A percentile compares a stretch with the other conserved stretches of the same genome.
These are phyloP conservation scores for Butyriboletus appendiculatus DNA, from an alignment of 1,284 basidiomycete species.

Conservation along the genomic window DNA sequence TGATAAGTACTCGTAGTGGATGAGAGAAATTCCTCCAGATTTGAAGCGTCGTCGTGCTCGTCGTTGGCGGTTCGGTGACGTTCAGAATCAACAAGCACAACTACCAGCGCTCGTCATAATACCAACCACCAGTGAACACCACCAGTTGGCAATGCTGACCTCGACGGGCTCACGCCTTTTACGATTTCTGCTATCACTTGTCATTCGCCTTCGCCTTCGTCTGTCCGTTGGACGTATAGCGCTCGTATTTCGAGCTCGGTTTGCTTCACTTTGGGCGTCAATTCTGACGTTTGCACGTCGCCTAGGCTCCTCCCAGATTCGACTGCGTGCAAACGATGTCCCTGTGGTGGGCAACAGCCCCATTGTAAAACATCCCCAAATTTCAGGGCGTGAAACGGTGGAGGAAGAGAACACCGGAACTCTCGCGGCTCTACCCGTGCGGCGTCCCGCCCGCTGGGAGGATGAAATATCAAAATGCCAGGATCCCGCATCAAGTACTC, in stretches of 20 bases:
- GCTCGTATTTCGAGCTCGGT: neutral
- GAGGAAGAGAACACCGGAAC: neutral
- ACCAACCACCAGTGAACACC: no score
- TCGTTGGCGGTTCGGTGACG: no score
- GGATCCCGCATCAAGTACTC: neutral
- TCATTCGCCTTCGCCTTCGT: constrained; percentile 7
- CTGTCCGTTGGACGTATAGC: constrained; percentile 7
- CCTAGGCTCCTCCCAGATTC: neutral
- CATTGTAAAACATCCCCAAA: neutral
- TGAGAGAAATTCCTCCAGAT: no score
- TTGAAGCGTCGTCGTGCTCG: no score
- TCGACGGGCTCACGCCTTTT: neutral
- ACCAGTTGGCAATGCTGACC: neutral
- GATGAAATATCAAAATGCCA: neutral
- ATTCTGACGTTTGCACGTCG: neutral
- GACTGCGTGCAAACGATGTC: constrained; percentile 1
- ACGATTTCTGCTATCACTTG: constrained; percentile 10
- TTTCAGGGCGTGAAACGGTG: neutral
- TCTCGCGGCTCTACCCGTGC: constrained; percentile 5
- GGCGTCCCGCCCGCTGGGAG: neutral
- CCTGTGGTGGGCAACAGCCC: neutral
- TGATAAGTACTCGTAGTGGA: no score
- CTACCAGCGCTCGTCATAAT: no score
- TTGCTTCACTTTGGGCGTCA: constrained; percentile 6
- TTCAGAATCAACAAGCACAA: no score